phyloP scores from a whole-genome alignment of 176 grass and related monocot species.

The Musa acuminata region DNA sequence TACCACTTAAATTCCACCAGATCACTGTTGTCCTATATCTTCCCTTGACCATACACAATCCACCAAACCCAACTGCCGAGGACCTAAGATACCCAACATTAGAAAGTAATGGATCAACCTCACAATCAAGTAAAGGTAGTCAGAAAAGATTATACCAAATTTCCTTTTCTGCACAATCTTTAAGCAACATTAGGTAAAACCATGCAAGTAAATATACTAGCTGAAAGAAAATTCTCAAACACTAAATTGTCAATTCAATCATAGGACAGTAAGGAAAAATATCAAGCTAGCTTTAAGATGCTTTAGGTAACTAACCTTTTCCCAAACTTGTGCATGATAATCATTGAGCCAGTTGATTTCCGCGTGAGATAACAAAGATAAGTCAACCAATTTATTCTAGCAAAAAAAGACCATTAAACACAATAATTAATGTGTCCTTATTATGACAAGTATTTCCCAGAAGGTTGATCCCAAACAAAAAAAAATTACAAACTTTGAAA shows the following conservation, averaged over 20 bases:
- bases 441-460: neutral
- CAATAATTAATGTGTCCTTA: neutral
- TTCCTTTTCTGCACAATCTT: too few species aligned
- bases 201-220: too few species aligned
- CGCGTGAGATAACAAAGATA: slow-evolving; percentile 47
- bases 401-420: slow-evolving; percentile 1
- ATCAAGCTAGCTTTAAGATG: neutral
- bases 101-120: too few species aligned
- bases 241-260: neutral
- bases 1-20: too few species aligned
- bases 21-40: too few species aligned
- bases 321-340: slow-evolving; percentile 70
- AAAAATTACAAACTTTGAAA: too few species aligned
- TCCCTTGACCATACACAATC: too few species aligned
- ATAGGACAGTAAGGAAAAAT: neutral
- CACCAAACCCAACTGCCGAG: too few species aligned
- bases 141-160: too few species aligned
- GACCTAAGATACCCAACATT: too few species aligned
- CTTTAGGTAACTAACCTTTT: slow-evolving; percentile 48
- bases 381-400: slow-evolving; percentile 65
- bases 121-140: too few species aligned
- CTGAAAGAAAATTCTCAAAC: neutral
- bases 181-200: too few species aligned
- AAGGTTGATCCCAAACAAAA: neutral
- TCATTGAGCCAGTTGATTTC: slow-evolving; percentile 81